Percentiles rank a stretch among this genome's conserved stretches.
phyloP scores from a whole-genome alignment of 2,329 filamentous ascomycete genomes.

The Fusarium foetens region DNA sequence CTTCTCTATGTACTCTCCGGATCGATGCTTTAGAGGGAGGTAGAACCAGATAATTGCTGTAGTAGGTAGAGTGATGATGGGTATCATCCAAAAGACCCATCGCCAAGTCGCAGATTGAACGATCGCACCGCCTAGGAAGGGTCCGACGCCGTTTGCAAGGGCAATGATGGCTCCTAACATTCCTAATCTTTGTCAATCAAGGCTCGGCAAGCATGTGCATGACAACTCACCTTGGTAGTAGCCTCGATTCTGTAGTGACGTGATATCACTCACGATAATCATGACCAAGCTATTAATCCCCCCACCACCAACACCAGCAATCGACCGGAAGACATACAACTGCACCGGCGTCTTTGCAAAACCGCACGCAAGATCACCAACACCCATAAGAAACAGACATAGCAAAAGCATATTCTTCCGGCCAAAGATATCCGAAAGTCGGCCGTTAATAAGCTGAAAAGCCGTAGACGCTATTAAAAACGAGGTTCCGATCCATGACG shows the following conservation, averaged over 20 bases:
- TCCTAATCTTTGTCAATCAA: not conserved
- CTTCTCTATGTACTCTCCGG: not conserved
- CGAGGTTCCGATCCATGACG: not conserved
- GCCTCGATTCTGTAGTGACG: slow-evolving; percentile 27
- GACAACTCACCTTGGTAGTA: not conserved
- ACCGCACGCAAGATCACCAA: not conserved
- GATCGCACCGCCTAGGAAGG: not conserved
- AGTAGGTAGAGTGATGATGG: not conserved
- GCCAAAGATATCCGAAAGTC: not conserved
- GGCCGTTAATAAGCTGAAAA: not conserved
- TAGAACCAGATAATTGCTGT: not conserved
- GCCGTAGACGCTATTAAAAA: not conserved
- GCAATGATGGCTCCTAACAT: not conserved
- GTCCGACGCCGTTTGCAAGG: not conserved
- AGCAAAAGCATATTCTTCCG: not conserved
- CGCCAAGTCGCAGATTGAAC: not conserved
- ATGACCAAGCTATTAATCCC: slow-evolving; percentile 50
- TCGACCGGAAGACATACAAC: slow-evolving; percentile 50
- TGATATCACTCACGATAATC: slow-evolving; percentile 53
- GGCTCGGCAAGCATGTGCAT: no score
- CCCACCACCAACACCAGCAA: slow-evolving; percentile 51
- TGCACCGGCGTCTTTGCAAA: slow-evolving; percentile 36
- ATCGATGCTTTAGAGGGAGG: not conserved
- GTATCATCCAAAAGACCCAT: not conserved
- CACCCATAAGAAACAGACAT: not conserved